Evolutionary conservation across 306 rosid genomes (phyloP).

Genomic region (Ziziphus jujuba): DNA sequence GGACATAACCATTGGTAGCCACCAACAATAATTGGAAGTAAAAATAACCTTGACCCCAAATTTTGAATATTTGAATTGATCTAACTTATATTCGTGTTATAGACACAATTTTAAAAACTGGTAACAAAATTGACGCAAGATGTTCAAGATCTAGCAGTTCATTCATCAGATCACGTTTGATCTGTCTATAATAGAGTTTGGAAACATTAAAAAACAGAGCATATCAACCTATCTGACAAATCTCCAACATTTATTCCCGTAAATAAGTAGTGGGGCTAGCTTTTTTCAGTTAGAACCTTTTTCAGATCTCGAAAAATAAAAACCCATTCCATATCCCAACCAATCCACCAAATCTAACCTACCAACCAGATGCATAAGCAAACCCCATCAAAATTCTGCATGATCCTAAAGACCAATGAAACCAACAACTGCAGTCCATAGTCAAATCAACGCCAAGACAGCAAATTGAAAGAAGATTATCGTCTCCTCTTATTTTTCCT

Average conservation of each 20-base stretch:
- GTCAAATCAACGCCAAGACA: slow-evolving; percentile 1
- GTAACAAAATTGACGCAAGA: not conserved
- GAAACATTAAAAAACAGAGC: not conserved
- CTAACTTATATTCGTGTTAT: not conserved
- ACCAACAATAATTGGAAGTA: not conserved
- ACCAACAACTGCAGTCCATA: not conserved
- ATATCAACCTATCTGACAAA: not conserved
- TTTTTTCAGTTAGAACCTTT: not conserved
- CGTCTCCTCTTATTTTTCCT: not conserved
- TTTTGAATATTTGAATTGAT: not conserved
- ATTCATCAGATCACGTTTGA: slow-evolving; percentile 1
- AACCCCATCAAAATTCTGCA: not conserved
- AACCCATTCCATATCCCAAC: not conserved
- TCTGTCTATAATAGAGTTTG: not conserved
- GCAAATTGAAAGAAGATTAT: not conserved
- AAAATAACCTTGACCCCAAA: slow-evolving; percentile 3
- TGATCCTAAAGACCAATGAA: not conserved
- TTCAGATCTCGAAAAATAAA: slow-evolving; percentile 28
- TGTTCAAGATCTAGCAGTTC: not conserved
- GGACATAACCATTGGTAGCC: not conserved
- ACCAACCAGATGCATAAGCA: not conserved
- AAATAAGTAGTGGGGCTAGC: not conserved
- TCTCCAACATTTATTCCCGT: not conserved
- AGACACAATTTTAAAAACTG: not conserved
- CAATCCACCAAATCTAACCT: slow-evolving; percentile 2